Evolutionary conservation across 768 basidiomycete genomes (phyloP).

Genomic region (Lentinula detonsa): DNA sequence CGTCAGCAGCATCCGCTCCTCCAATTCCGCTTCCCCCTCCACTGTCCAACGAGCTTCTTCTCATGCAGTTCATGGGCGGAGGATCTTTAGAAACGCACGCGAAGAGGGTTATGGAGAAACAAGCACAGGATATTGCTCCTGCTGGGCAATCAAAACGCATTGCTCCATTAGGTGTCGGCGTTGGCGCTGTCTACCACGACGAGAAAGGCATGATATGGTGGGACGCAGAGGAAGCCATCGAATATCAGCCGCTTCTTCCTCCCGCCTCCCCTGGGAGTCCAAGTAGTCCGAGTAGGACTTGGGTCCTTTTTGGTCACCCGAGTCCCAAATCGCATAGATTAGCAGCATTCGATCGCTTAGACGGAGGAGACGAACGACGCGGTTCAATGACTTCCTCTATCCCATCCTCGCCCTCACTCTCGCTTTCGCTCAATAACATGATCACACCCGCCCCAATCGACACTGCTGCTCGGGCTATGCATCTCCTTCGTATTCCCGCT

Average conservation of each 20-base stretch:
- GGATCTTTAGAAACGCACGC: slow-evolving; percentile 5
- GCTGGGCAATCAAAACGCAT: background rate
- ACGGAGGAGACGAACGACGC: background rate
- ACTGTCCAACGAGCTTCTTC: background rate
- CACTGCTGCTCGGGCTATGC: background rate
- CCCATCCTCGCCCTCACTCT: background rate
- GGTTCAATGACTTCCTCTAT: background rate
- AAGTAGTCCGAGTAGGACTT: background rate
- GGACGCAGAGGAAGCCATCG: slow-evolving; percentile 6
- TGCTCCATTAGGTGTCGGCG: background rate
- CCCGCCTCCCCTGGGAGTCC: background rate
- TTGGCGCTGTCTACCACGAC: background rate
- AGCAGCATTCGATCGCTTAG: background rate
- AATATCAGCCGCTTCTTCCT: slow-evolving; percentile 6
- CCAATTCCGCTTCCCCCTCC: slow-evolving; percentile 1
- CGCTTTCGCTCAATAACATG: background rate
- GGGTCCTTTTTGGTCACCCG: background rate
- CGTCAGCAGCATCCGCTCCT: background rate
- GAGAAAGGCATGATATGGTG: slow-evolving; percentile 3
- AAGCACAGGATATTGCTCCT: background rate
- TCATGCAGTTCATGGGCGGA: slow-evolving; percentile 6
- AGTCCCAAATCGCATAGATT: background rate
- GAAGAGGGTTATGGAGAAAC: slow-evolving; percentile 4
- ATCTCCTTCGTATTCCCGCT: slow-evolving; percentile 1
- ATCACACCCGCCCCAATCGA: slow-evolving; percentile 1